phyloP scores from a whole-genome alignment of 371 early-diverging fungal species.

The Lichtheimia ramosa region DNA sequence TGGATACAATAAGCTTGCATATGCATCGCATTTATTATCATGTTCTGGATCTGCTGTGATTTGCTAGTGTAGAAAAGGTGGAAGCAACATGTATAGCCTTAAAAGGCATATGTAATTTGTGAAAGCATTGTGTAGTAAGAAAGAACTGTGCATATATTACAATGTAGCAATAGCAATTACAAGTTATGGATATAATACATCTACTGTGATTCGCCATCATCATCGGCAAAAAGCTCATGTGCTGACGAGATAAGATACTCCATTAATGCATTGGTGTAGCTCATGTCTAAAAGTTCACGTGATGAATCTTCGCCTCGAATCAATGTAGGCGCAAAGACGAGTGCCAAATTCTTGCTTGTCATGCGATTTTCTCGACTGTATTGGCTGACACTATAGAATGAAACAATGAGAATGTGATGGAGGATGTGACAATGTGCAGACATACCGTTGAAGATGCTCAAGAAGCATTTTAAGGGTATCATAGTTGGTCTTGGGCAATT shows the following conservation, averaged over 20 bases:
- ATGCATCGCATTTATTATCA: no score
- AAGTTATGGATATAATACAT: no score
- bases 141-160: no score
- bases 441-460: slow-evolving; percentile 42
- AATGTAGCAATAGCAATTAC: no score
- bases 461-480: slow-evolving; percentile 40
- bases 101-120: no score
- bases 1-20: no score
- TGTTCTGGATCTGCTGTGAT: no score
- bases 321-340: slow-evolving; percentile 92
- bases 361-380: slow-evolving; percentile 71
- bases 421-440: background rate
- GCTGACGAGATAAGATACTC: slow-evolving; percentile 50
- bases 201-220: background rate
- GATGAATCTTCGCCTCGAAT: slow-evolving; percentile 68
- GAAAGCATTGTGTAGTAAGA: no score
- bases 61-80: no score
- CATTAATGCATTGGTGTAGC: slow-evolving; percentile 71
- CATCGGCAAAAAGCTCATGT: slow-evolving; percentile 4
- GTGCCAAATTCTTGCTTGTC: slow-evolving; percentile 85
- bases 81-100: no score
- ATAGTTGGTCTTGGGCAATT: slow-evolving; percentile 46
- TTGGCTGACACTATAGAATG: slow-evolving; percentile 49
- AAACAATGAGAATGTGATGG: background rate
- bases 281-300: slow-evolving; percentile 79